Conservation (phyloP, 257 asterid genomes). For the Solanum lignicaule region DNA sequence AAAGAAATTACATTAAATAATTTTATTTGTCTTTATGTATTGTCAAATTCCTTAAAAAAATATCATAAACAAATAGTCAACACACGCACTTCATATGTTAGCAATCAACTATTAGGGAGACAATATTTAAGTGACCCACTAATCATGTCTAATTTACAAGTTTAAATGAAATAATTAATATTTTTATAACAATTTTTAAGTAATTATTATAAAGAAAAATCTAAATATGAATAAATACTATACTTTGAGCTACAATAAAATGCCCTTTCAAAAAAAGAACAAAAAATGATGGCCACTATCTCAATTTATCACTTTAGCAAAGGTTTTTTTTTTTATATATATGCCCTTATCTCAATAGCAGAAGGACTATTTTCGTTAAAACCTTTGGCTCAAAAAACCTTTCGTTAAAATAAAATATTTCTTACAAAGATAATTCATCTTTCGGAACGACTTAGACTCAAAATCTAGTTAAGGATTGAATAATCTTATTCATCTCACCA, state of each 20-base stretch:
- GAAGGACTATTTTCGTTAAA: too few species aligned
- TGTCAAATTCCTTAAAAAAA: neutral
- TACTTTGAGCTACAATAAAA: neutral
- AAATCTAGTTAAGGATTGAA: neutral
- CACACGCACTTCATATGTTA: neutral
- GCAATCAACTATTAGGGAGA: neutral
- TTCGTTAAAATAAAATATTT: too few species aligned
- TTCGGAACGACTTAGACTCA: too few species aligned
- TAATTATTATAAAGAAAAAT: neutral
- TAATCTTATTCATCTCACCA: neutral
- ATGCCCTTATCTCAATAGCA: neutral
- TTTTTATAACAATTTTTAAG: too few species aligned
- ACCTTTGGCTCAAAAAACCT: accelerated
- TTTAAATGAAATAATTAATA: neutral
- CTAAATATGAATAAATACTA: neutral
- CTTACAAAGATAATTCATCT: too few species aligned
- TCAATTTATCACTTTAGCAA: neutral
- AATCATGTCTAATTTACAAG: neutral
- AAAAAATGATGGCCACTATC: neutral
- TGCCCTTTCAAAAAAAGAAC: neutral
- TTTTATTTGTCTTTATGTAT: neutral
- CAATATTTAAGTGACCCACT: neutral
- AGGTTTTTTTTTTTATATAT: neutral
- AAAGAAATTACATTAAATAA: neutral
- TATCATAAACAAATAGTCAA: neutral